Base-by-base conservation (phyloP, 1,284 basidiomycete species). In the Ganoderma meredithae region DNA sequence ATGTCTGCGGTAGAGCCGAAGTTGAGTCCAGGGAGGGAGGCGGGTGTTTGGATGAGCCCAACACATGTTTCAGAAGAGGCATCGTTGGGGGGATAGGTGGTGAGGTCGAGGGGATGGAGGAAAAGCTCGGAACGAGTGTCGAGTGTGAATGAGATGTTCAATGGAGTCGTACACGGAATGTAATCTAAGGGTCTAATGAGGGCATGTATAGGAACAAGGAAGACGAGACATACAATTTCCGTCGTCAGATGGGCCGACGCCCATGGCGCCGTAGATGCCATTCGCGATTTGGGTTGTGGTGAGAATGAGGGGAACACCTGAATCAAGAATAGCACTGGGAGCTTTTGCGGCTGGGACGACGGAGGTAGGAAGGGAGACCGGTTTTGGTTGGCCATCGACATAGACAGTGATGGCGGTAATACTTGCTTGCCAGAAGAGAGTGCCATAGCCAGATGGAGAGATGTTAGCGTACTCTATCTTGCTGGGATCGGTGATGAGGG, bases 201-300 rank as follows among this genome's bases (percentile, higher is more conserved):
- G 52, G 59, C 49, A 25, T 10, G 25, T 62, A 39, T 56, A 53
- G 47, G 47, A 66, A 60, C 53, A 66, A 19, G 52, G 17, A 9
- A 58, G 44, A 43, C 52, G 53, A 56, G 15, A 80, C 89, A 65
- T 71, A 92, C 92, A 93, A 55, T 86, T 83, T 17, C 90, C 90
- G 72, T 93, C 90, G 1, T 77, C 72, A 0, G 81, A 85, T 1
- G 91, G 90, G 8, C 78, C 74, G 22, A 93, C 80, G 2, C 88
- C 90, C 62, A 91, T 78, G 4, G 91, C 89, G n/a, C 91, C 91
- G 70, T 93, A 94, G n/a, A 94, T 90, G 6, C 83, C 90, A 73
- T 93, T 90, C 17, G 92, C 88, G n/a, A 93, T 83, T 1, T 74
- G 63, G 2, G 81, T 79, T 0, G 86, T 87, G 3, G 90, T 84